Evolutionary conservation across 140 eudicot genomes (phyloP), one percentile per base, ranked within the genome.

Genomic region (Oenanthe javanica): DNA sequence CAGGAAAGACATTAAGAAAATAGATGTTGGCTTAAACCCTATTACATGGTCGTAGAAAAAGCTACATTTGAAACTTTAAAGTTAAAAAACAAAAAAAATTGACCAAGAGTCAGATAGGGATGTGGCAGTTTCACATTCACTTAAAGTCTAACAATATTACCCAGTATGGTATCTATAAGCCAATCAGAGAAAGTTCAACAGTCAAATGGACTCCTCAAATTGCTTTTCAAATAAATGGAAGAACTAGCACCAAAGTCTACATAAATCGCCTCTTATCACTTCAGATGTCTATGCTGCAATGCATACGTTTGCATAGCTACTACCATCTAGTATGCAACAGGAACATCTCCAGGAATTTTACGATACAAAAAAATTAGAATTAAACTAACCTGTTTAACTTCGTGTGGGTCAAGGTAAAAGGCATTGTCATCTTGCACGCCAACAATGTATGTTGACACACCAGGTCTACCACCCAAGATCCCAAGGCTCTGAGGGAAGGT

Each of bases 401-500:
- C 98, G 83, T 94, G 98, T 45, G 98, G 98, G 86, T 94, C 98
- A 66, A 94, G 91, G 83, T 90, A 94, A 81, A 92, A 94, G 18
- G 89, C 98, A 54, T 89, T 89, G 23, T 90, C 96, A 79, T 94
- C 98, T 84, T 94, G 97, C 80, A 92, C 94, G 42, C 98, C 98
- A 77, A 92, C 81, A 51, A 94, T 87, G 83, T 94, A 94, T 12
- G 98, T 94, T 11, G 98, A 94, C 78, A 91, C 96, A 86, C 98
- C 97, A 64, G 97, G 96, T 83, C 91, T 90, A 57, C 98, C 98
- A 69, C 98, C 98, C 86, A 92, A 79, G 81, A 94, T 87, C 59
- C 98, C 98, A 81, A 94, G 96, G 91, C 98, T 94, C 81, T 94
- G 98, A 9, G 97, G 93, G 79, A 94, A 94, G 49, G 89, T 88